Base-by-base conservation (phyloP, 1,284 basidiomycete genomes). In the Farysia itapuensis region DNA sequence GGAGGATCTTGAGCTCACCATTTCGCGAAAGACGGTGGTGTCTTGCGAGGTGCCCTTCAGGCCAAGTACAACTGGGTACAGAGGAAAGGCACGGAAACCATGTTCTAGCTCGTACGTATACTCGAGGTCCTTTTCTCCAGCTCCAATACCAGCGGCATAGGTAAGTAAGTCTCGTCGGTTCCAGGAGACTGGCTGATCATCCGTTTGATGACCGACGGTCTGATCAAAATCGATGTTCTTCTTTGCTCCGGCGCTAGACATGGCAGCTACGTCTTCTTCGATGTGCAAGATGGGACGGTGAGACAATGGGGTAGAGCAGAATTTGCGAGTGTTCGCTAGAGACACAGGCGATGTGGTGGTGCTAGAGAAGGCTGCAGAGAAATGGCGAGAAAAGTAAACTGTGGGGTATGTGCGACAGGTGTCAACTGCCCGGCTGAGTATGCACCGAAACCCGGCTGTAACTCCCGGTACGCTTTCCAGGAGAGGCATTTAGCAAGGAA, bases 51-150 rank as follows among this genome's bases (percentile, higher is more conserved):
- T 66, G 19, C 70, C 64, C 51, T 72, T 75, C 21, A 75, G 44
- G 12, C 43, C 70, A 13, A 78, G 52, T 1, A 78, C 77, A 32
- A 78, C 68, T 2, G 77, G 77, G 51, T 77, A 78, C 2, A 74
- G 76, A 5, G 77, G 73, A 60, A 77, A 73, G 19, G 75, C 64
- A 14, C 72, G 67, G 64, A 75, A 78, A 15, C 67, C 60, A 11
- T 63, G 40, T 30, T 56, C 38, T 23, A 67, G 56, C 60, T 78
- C 77, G 49, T 74, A 78, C n/a, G 68, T 60, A 36, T 71, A 69
- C 22, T 70, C 52, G 32, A 78, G 69, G 28, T 77, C 77, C 21
- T 74, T 56, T n/a, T 53, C 47, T 22, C 69, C 72, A 11, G 67
- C 64, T 13, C 75, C 74, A 37, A 77, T 77, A 36, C 61, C 45